These are phyloP conservation scores for Trametes maxima DNA, from an alignment of 768 basidiomycete species.

Conservation along the genomic window DNA sequence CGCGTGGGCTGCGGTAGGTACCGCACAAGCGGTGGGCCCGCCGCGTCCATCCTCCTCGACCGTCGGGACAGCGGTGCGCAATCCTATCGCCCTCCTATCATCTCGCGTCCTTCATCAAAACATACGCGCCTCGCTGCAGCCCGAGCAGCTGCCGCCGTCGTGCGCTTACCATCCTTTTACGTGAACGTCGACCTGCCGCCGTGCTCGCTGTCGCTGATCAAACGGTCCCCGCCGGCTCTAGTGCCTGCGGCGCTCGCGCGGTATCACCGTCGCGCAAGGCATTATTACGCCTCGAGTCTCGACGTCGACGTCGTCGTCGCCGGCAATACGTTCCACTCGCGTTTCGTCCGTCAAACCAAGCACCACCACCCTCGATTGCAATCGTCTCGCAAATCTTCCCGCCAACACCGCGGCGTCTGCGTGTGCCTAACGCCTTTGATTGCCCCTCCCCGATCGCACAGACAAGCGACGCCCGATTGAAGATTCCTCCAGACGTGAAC, in stretches of 20 bases:
- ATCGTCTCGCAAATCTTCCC: too few relatives aligned
- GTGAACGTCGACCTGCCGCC: background rate
- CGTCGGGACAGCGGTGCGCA: slow-evolving; percentile 22
- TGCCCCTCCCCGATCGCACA: background rate
- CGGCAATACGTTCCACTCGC: too few relatives aligned
- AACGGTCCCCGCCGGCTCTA: background rate
- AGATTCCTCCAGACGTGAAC: background rate
- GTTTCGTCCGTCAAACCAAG: too few relatives aligned
- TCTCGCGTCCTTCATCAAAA: slow-evolving; percentile 8
- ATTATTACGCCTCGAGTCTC: too few relatives aligned
- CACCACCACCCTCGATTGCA: too few relatives aligned
- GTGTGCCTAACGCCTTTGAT: background rate
- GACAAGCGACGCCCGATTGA: too few relatives aligned
- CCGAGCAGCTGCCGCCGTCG: background rate
- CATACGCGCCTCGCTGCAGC: slow-evolving; percentile 1
- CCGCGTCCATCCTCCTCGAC: background rate
- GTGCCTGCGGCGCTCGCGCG: background rate
- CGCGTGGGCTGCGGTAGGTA: too few relatives aligned
- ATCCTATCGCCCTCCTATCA: slow-evolving; percentile 21
- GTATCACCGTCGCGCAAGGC: slow-evolving; percentile 7
- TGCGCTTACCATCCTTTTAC: slow-evolving; percentile 1
- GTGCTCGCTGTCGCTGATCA: too few relatives aligned
- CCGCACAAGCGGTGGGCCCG: background rate
- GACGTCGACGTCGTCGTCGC: background rate
- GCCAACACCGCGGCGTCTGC: background rate